phyloP scores from a whole-genome alignment of 2,329 filamentous ascomycete species.

The Bipolaris zeicola region DNA sequence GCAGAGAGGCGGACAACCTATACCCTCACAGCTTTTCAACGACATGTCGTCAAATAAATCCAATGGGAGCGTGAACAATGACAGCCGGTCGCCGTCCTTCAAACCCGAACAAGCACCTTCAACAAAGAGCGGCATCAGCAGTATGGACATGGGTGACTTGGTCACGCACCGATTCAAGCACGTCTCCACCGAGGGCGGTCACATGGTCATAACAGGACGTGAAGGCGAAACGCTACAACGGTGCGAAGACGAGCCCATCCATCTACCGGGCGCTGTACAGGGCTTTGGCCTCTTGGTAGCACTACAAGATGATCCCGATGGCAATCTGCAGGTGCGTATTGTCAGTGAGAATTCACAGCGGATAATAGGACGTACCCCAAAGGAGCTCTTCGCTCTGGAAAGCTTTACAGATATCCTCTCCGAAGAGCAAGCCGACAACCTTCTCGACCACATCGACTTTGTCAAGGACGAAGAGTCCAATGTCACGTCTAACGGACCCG shows the following conservation, averaged over 20 bases:
- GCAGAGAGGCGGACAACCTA: conserved; percentile 15
- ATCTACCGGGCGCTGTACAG: conserved; percentile 82
- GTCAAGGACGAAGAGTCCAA: conserved; percentile 82
- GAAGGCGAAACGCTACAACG: conserved; percentile 73
- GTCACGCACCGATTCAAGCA: conserved; percentile 80
- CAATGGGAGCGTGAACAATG: conserved; percentile 26
- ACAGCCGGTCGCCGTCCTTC: conserved; percentile 31
- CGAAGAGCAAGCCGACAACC: conserved; percentile 81
- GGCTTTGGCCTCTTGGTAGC: conserved; percentile 79
- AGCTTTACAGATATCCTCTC: conserved; percentile 84
- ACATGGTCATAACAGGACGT: conserved; percentile 81
- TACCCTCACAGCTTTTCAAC: conserved; percentile 45
- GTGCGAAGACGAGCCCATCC: conserved; percentile 91
- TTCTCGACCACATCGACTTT: conserved; percentile 87
- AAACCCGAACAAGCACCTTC: conserved; percentile 36
- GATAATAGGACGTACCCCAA: conserved; percentile 77
- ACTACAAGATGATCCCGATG: conserved; percentile 71
- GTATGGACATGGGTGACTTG: conserved; percentile 54
- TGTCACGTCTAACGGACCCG: conserved; percentile 75
- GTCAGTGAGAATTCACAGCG: conserved; percentile 80
- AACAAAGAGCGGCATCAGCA: conserved; percentile 42
- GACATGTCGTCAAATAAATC: conserved; percentile 41
- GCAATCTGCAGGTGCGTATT: conserved; percentile 69
- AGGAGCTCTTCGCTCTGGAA: conserved; percentile 72
- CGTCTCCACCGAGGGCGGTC: conserved; percentile 74